Conservation (phyloP, 2,329 filamentous ascomycete species). For the Sphaceloma murrayae region DNA sequence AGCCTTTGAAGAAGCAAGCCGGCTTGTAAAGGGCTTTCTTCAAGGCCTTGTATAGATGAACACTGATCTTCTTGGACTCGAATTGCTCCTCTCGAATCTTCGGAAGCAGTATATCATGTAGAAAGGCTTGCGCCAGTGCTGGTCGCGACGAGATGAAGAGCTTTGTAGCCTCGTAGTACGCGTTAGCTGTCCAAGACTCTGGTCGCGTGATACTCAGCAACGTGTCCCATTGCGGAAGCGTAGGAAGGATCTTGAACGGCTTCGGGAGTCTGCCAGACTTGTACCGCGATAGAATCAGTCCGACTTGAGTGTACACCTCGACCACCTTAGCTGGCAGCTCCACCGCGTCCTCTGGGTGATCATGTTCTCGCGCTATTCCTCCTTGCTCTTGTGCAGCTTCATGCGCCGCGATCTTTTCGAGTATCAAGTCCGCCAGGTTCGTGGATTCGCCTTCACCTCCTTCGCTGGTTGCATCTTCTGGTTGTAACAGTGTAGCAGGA, state of each 20-base stretch:
- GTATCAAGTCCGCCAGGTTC: constrained; percentile 84
- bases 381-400: constrained; percentile 55
- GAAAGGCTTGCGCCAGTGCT: constrained; percentile 68
- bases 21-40: constrained; percentile 93
- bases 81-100: constrained; percentile 88
- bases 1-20: constrained; percentile 90
- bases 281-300: constrained; percentile 80
- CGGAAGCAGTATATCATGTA: constrained; percentile 78
- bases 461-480: constrained; percentile 44
- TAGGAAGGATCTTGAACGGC: constrained; percentile 92
- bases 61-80: constrained; percentile 88
- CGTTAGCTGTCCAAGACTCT: constrained; percentile 67
- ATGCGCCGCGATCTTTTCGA: constrained; percentile 87
- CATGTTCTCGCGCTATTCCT: constrained; percentile 43
- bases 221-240: constrained; percentile 83
- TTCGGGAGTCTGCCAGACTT: constrained; percentile 96
- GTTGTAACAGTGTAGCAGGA: constrained; percentile 58
- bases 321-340: constrained; percentile 85
- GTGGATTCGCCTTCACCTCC: constrained; percentile 41
- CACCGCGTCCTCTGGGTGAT: constrained; percentile 64
- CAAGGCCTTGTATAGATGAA: constrained; percentile 86
- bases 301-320: constrained; percentile 90
- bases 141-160: constrained; percentile 86
- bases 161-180: constrained; percentile 78
- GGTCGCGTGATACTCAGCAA: constrained; percentile 78